Conservation (phyloP, 2,329 filamentous ascomycete species). For the Botrytis hyacinthi region DNA sequence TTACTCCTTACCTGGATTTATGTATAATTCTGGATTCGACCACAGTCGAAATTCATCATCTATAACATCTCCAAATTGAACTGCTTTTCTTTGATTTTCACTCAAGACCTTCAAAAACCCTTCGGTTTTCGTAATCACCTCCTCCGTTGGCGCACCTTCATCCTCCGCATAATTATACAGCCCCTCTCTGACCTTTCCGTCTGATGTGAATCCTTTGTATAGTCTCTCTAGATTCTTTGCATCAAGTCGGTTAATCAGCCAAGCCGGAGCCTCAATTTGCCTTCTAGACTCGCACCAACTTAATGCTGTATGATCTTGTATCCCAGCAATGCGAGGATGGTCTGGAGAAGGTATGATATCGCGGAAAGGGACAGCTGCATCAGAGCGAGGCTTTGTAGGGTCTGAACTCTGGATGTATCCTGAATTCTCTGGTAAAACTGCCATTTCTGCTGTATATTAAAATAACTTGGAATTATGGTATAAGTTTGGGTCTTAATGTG, state of each 20-base stretch:
- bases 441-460: constrained; percentile 26
- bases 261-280: constrained; percentile 36
- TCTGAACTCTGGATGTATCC: constrained; percentile 34
- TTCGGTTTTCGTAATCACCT: constrained; percentile 26
- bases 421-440: constrained; percentile 29
- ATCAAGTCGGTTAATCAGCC: constrained; percentile 37
- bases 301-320: constrained; percentile 32
- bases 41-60: constrained; percentile 36
- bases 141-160: constrained; percentile 36
- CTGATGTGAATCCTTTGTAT: constrained; percentile 36
- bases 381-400: constrained; percentile 33
- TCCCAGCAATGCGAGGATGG: constrained; percentile 35
- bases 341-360: constrained; percentile 31
- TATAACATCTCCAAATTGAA: constrained; percentile 32
- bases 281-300: constrained; percentile 36
- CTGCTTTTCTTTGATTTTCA: constrained; percentile 29
- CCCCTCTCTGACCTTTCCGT: constrained; percentile 33
- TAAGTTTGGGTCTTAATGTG: background rate
- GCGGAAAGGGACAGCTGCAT: constrained; percentile 35
- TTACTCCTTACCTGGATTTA: constrained; percentile 32
- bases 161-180: constrained; percentile 34
- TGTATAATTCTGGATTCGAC: constrained; percentile 38
- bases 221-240: constrained; percentile 37
- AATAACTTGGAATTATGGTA: background rate
- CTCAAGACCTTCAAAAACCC: constrained; percentile 28